phyloP scores from a whole-genome alignment of 148 eudicot genomes.

The Rhododendron molle region DNA sequence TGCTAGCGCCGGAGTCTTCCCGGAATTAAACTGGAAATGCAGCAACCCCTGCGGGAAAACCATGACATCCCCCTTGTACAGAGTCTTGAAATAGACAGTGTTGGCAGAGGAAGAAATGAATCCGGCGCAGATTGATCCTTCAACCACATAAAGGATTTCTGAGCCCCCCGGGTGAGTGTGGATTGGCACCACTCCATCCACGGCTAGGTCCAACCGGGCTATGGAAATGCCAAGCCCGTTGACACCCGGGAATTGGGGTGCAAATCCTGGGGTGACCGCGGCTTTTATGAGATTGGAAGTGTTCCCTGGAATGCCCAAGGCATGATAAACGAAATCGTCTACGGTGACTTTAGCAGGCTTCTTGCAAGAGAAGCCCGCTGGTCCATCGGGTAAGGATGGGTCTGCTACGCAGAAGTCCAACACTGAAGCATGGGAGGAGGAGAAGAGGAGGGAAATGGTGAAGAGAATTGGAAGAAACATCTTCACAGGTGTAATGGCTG shows the following conservation, averaged over 20 bases:
- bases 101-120: conserved; percentile 57
- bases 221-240: conserved; percentile 74
- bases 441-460: conserved; percentile 35
- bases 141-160: conserved; percentile 42
- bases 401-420: conserved; percentile 80
- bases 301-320: conserved; percentile 43
- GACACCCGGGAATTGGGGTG: conserved; percentile 56
- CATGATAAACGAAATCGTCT: conserved; percentile 46
- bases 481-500: conserved; percentile 11
- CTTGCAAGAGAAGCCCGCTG: conserved; percentile 85
- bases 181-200: conserved; percentile 65
- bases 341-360: conserved; percentile 31
- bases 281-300: conserved; percentile 60
- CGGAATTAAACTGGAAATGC: conserved; percentile 68
- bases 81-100: conserved; percentile 36
- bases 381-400: conserved; percentile 29
- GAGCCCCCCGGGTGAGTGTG: conserved; percentile 82
- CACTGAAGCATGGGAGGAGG: conserved; percentile 26
- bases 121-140: conserved; percentile 63
- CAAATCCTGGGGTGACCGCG: conserved; percentile 70
- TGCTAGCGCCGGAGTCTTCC: conserved; percentile 35
- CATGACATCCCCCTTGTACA: conserved; percentile 66
- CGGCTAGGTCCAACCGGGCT: conserved; percentile 63
- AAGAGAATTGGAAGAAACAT: conserved; percentile 39
- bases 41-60: conserved; percentile 77